A percentile compares a stretch with the other conserved stretches of the same genome.
phyloP scores from a whole-genome alignment of 2,329 filamentous ascomycete genomes.

The Fusarium humuli region DNA sequence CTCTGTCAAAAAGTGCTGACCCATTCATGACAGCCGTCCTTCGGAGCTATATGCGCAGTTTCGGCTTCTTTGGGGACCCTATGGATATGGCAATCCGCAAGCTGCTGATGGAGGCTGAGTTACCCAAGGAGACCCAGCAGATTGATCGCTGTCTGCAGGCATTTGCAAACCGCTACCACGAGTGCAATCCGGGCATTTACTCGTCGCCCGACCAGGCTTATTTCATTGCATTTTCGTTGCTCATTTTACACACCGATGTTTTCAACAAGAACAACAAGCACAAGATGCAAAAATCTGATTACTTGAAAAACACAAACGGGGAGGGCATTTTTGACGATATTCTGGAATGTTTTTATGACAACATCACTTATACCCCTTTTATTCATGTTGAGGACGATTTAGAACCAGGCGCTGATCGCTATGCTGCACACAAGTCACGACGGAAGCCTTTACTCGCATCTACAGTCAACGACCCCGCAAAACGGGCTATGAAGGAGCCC shows the following conservation, averaged over 20 bases:
- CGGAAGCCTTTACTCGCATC: conserved; percentile 77
- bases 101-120: conserved; percentile 93
- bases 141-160: conserved; percentile 94
- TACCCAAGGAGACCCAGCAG: conserved; percentile 97
- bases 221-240: conserved; percentile 94
- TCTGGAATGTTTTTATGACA: conserved; percentile 96
- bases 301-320: conserved; percentile 92
- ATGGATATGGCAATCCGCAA: conserved; percentile 98
- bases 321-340: conserved; percentile 96
- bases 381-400: conserved; percentile 96
- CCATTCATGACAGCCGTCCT: conserved; percentile 85
- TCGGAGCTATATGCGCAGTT: conserved; percentile 94
- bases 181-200: conserved; percentile 98
- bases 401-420: conserved; percentile 80
- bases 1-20: conserved; percentile 87
- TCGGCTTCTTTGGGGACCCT: conserved; percentile 94
- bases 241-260: conserved; percentile 97
- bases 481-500: conserved; percentile 79
- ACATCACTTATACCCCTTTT: conserved; percentile 97
- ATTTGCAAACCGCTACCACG: conserved; percentile 96
- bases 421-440: conserved; percentile 76
- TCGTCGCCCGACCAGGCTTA: conserved; percentile 93
- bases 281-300: conserved; percentile 97
- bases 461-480: conserved; percentile 63
- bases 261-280: conserved; percentile 99